Conservation (phyloP, 495 filamentous ascomycete species). For the Aspergillus cristatus region DNA sequence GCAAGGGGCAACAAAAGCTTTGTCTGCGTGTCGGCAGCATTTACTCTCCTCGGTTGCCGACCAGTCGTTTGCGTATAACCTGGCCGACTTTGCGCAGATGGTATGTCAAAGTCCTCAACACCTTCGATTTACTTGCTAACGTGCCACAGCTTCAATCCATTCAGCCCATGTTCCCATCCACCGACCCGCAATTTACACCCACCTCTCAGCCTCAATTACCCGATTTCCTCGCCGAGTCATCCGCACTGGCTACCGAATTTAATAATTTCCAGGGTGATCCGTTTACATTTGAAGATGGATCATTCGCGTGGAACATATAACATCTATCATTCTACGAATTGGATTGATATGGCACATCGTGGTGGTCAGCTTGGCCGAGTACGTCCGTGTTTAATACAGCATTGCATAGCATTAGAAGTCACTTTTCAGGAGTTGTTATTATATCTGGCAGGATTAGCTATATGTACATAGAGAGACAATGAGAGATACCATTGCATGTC, state of each 20-base stretch:
- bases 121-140: neutral
- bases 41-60: conserved; percentile 6
- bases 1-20: conserved; percentile 14
- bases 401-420: neutral
- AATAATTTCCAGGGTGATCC: conserved; percentile 14
- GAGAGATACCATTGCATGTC: too few species aligned
- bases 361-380: too few species aligned
- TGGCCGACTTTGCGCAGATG: conserved; percentile 3
- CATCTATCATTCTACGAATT: too few species aligned
- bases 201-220: conserved; percentile 3
- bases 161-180: neutral
- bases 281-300: conserved; percentile 15
- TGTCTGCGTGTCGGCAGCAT: conserved; percentile 14
- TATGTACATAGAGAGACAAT: too few species aligned
- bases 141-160: conserved; percentile 1
- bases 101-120: neutral
- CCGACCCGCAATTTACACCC: neutral
- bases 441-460: too few species aligned
- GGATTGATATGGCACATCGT: too few species aligned
- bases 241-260: conserved; percentile 11
- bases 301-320: conserved; percentile 15
- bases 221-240: conserved; percentile 9
- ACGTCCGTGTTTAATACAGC: neutral
- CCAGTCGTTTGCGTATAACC: neutral
- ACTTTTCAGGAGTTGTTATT: too few species aligned